Evolutionary conservation across 306 rosid genomes (phyloP), one percentile per base, ranked within the genome.

Genomic region (Begonia loranthoides): DNA sequence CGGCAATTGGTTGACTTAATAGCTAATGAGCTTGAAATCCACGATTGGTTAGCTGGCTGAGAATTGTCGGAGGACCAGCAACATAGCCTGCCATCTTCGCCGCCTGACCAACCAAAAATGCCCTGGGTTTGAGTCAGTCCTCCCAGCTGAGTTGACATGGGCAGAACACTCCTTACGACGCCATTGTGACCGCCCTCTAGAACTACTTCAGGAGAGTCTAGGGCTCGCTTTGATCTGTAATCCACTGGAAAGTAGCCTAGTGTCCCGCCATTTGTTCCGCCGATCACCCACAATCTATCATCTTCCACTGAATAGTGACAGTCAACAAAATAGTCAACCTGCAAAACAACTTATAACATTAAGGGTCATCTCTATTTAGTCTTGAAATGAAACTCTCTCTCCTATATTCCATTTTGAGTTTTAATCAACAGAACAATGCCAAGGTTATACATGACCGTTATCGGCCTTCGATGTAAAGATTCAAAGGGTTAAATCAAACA

Each of bases 61-160:
- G 83, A 70, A 34, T 66, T 75, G 48, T 86, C 94, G 2, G 94
- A 80, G 13, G 66, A 59, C 95, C 99, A 90, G 59, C 94, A 90
- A 71, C 94, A 82, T 48, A 90, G 60, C 9, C 93, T 73, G 44
- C 99, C 99, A 71, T 90, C 95, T 83, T 90, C 95, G 33, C 95
- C 94, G 13, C 99, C 99, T 0, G 86, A 76, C 99, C 99, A 90
- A 56, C 99, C 96, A 62, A 90, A 86, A 68, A 78, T 60, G 55
- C 84, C 80, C 28, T 59, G 74, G 68, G 64, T 70, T 56, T 54
- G 75, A 43, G 57, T 49, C 13, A 66, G 17, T 10, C 68, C 74
- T 38, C 71, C 55, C 15, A 57, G 66, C 56, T 63, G 6, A 58
- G 50, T 73, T 9, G 87, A 70, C 80, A 69, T 78, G 5, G 92